A percentile compares a stretch with the other conserved stretches of the same genome.
phyloP scores from a whole-genome alignment of 23 red algal species.

The Chondrus crispus region DNA sequence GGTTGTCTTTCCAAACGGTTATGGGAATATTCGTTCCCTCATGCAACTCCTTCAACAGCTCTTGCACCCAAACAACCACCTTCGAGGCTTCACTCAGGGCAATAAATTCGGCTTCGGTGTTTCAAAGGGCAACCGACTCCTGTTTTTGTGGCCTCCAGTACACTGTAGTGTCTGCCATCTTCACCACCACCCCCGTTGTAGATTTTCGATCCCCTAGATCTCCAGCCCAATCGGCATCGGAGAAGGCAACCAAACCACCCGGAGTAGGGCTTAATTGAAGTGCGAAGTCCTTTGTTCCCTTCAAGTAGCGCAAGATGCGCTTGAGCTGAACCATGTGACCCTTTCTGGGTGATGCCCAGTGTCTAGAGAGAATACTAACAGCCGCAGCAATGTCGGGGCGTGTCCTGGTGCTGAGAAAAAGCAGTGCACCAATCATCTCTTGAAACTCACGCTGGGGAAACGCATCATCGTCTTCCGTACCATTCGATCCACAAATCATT shows the following conservation, averaged over 20 bases:
- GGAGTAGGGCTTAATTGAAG: not conserved
- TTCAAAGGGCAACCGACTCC: not conserved
- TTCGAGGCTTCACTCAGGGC: not conserved
- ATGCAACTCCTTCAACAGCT: not conserved
- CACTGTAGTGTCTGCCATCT: not conserved
- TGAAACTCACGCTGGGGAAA: not conserved
- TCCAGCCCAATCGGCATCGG: not conserved
- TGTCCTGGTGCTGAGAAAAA: not conserved
- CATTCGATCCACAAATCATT: not conserved
- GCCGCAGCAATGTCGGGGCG: slow-evolving; percentile 17
- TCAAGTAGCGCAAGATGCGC: slow-evolving; percentile 19
- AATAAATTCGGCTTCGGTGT: not conserved
- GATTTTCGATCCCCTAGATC: not conserved
- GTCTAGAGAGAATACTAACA: not conserved
- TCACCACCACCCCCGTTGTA: not conserved
- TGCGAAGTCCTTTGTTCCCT: not conserved
- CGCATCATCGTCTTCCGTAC: not conserved
- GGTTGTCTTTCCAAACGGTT: not conserved
- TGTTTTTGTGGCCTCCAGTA: not conserved
- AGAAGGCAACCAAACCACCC: not conserved
- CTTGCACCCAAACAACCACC: not conserved
- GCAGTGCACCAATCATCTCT: not conserved
- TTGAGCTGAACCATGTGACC: not conserved
- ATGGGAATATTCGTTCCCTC: not conserved
- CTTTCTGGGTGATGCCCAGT: not conserved